phyloP scores from a whole-genome alignment of 257 asterid species.

The Nicotiana otophora region DNA sequence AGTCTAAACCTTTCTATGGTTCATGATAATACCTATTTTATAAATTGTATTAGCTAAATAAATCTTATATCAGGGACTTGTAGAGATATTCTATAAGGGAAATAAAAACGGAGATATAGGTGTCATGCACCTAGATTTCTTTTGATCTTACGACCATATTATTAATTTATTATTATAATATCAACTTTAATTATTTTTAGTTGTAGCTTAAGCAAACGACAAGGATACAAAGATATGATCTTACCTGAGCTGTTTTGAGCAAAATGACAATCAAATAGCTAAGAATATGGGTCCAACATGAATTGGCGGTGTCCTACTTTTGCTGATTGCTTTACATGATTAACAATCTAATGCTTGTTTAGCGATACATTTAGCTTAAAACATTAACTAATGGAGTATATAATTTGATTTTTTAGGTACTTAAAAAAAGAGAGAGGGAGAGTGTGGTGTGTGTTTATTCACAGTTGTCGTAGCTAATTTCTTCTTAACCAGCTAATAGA shows the following conservation, averaged over 20 bases:
- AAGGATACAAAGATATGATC: not conserved
- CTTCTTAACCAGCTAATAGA: not conserved
- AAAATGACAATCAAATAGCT: slow-evolving; percentile 7
- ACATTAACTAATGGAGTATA: not conserved
- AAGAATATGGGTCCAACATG: not conserved
- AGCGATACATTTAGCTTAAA: not conserved
- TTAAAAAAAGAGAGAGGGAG: not conserved
- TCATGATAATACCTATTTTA: not conserved
- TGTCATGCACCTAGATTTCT: not conserved
- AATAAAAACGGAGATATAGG: not conserved
- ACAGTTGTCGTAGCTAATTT: not conserved
- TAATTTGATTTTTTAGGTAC: not conserved
- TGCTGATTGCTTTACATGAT: not conserved
- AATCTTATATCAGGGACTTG: not conserved
- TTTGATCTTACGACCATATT: not conserved
- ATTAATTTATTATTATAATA: not conserved
- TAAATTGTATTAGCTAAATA: not conserved
- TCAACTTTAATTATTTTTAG: not conserved
- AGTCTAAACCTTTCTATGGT: not conserved
- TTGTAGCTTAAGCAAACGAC: not conserved
- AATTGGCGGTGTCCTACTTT: not conserved
- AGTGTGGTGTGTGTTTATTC: not conserved
- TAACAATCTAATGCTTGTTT: not conserved
- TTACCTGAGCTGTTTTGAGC: not conserved
- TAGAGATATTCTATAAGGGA: not conserved